A percentile compares a stretch with the other conserved stretches of the same genome.
Conservation (phyloP, 2,329 filamentous ascomycete species). For the Aspergillus awamori region DNA sequence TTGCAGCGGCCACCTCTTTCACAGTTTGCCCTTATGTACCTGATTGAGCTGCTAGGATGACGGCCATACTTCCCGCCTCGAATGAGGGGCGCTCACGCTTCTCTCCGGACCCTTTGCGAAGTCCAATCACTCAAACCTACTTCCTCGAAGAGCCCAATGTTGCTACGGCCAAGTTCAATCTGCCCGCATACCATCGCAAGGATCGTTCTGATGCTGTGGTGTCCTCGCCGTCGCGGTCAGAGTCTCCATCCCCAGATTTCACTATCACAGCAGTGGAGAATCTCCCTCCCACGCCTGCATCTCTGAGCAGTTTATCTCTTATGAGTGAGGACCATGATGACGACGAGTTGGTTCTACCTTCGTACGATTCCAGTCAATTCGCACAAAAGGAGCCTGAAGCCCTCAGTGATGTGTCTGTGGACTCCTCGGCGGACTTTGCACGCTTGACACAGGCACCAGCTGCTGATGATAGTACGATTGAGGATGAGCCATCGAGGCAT, state of each 20-base stretch:
- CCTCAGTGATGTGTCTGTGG: conserved; percentile 26
- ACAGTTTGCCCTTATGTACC: conserved; percentile 8
- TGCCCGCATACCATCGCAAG: conserved; percentile 30
- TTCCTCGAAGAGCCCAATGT: conserved; percentile 30
- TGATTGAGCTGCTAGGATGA: conserved; percentile 31
- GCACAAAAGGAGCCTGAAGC: conserved; percentile 47
- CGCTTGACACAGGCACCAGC: conserved; percentile 64
- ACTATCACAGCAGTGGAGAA: conserved; percentile 32
- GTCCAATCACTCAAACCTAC: conserved; percentile 36
- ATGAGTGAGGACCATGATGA: conserved; percentile 31
- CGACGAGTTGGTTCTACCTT: conserved; percentile 47
- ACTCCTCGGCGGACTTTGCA: conserved; percentile 48
- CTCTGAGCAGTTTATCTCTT: conserved; percentile 43
- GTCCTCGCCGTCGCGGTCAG: conserved; percentile 41
- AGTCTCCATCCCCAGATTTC: conserved; percentile 42
- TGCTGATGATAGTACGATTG: conserved; percentile 78
- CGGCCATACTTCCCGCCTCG: conserved; percentile 37
- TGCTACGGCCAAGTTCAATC: conserved; percentile 29
- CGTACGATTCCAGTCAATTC: conserved; percentile 50
- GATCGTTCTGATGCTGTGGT: conserved; percentile 31
- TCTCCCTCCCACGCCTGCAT: conserved; percentile 41
- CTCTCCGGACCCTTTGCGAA: conserved; percentile 35
- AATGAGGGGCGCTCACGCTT: conserved; percentile 36
- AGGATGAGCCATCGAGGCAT: conserved; percentile 76
- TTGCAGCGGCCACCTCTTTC: background rate